A percentile compares a stretch with the other conserved stretches of the same genome.
These are phyloP conservation scores for Arabidopsis suecica DNA, from an alignment of 345 rosid genomes.

Conservation along the genomic window DNA sequence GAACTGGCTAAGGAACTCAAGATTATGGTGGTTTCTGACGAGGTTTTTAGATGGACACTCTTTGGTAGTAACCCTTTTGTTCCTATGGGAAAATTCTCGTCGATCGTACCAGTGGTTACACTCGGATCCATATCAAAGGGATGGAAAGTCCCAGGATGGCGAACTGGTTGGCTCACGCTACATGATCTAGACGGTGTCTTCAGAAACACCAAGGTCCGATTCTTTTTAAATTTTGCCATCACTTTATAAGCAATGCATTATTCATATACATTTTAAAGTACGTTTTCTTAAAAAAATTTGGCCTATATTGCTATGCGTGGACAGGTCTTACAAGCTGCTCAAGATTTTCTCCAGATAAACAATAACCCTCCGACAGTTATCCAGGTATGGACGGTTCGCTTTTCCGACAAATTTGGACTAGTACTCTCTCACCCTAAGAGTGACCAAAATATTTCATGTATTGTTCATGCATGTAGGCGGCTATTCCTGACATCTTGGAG, in stretches of 20 bases:
- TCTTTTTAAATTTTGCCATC: not conserved
- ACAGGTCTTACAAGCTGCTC: conserved; percentile 55
- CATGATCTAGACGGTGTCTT: conserved; percentile 53
- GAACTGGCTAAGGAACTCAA: conserved; percentile 56
- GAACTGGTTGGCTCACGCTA: conserved; percentile 59
- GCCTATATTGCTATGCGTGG: conserved; percentile 11
- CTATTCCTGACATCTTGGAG: conserved; percentile 62
- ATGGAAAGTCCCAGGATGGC: conserved; percentile 68
- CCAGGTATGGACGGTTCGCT: conserved; percentile 49
- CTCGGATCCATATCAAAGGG: conserved; percentile 66
- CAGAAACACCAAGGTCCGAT: conserved; percentile 45
- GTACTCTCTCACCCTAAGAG: not conserved
- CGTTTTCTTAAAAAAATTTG: not conserved
- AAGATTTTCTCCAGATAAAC: conserved; percentile 41
- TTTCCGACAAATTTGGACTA: not conserved
- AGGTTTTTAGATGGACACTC: conserved; percentile 53
- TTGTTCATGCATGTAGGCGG: conserved; percentile 53
- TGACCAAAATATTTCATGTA: not conserved
- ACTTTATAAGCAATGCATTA: too few relatives aligned
- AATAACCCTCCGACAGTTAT: conserved; percentile 54
- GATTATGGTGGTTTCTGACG: conserved; percentile 61
- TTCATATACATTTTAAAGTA: too few relatives aligned
- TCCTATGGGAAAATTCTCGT: conserved; percentile 58
- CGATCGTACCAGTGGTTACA: conserved; percentile 57
- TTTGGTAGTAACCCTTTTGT: conserved; percentile 58